A percentile compares a stretch with the other conserved stretches of the same genome.
Conservation (phyloP, 129 eudicot genomes). For the Ambrosia artemisiifolia region DNA sequence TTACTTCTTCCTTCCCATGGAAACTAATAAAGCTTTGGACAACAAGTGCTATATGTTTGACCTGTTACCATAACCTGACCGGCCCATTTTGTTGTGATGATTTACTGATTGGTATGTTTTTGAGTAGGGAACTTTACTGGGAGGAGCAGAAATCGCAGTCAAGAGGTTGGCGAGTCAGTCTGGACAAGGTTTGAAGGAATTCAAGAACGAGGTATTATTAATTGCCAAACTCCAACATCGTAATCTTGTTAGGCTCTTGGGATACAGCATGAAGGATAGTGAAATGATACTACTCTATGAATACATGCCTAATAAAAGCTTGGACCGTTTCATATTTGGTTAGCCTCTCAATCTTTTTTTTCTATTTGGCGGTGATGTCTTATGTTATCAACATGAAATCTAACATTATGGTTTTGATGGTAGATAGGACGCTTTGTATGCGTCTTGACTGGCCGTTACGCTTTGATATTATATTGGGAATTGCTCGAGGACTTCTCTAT, state of each 20-base stretch:
- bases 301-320: conserved; percentile 57
- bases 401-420: conserved; percentile 27
- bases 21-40: no score
- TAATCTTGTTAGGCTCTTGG: conserved; percentile 50
- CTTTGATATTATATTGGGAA: conserved; percentile 37
- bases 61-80: conserved; percentile 11
- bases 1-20: no score
- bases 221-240: conserved; percentile 59
- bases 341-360: conserved; percentile 13
- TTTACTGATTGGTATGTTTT: background rate
- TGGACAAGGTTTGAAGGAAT: conserved; percentile 48
- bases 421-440: conserved; percentile 22
- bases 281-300: conserved; percentile 50
- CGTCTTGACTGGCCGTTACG: conserved; percentile 37
- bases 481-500: conserved; percentile 41
- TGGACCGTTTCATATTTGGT: conserved; percentile 51
- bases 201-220: conserved; percentile 41
- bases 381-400: background rate
- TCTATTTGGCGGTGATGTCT: background rate
- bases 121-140: conserved; percentile 40
- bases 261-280: conserved; percentile 44
- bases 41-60: no score
- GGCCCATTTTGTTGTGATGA: background rate
- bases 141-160: conserved; percentile 45
- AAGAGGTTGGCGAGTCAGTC: conserved; percentile 49